Base-by-base conservation (phyloP, 2,329 filamentous ascomycete genomes). In the Cladophialophora carrionii region DNA sequence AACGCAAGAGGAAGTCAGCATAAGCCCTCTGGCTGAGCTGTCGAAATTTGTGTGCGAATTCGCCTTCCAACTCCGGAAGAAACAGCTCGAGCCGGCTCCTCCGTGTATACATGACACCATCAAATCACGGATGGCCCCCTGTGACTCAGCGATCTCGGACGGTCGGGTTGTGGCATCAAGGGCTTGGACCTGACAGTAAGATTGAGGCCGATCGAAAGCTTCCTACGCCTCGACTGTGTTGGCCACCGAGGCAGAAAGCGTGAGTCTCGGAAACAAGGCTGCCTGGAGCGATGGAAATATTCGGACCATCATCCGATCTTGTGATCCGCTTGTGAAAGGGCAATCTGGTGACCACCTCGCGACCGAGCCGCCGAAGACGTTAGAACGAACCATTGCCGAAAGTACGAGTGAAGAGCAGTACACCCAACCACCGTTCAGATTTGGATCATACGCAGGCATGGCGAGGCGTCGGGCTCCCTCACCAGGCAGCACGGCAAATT, bases 1-100 rank as follows among this genome's bases (percentile, higher is more conserved):
- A 26, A 34, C 41, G 22, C 52, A 17, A 37, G 54, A 49, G 31
- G 20, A 43, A 12, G 34, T 55, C 56, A 66, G 34, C 51, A 56
- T 29, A 65, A 56, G 17, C 37, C 37, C 24, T 62, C 62, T 48
- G 55, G 57, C 26, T 65, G 57, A 68, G 29, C n/a, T 29, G 51
- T 34, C 34, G 12, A 29, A 29, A 14, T 24, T 20, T 4, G 26
- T 22, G 4, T 9, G 14, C 31, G 10, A 20, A 41, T 10, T 52
- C 14, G 20, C 48, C 46, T 24, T 31, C 48, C 46, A n/a, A n/a
- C 29, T 51, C 9, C 14, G 10, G 20, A n/a, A 31, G 29, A n/a
- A 52, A 17, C 31, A 22, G 4, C 4, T 20, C 26, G 29, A n/a
- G 12, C 22, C 5, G 29, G 31, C 26, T 24, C 32, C 26, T 54